phyloP scores from a whole-genome alignment of 306 rosid genomes.

The Geum urbanum region DNA sequence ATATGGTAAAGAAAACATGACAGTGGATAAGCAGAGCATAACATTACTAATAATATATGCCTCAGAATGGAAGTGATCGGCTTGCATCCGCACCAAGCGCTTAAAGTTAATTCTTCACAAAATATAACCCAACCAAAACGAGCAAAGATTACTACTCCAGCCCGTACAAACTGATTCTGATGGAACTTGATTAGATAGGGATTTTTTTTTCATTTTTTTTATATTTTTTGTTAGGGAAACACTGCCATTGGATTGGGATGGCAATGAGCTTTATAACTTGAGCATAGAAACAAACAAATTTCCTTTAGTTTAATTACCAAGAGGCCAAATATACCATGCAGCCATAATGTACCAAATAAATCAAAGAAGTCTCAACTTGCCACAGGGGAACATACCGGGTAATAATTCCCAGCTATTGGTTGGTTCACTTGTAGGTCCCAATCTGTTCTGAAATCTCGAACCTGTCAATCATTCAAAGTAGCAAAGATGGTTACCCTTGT shows the following conservation, averaged over 20 bases:
- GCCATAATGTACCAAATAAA: neutral
- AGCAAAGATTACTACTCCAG: neutral
- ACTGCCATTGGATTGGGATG: too few relatives aligned
- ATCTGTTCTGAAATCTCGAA: slow-evolving; percentile 34
- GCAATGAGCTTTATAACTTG: neutral
- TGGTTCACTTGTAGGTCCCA: slow-evolving; percentile 36
- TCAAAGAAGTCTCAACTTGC: slow-evolving; percentile 8
- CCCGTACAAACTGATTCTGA: neutral
- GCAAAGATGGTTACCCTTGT: neutral
- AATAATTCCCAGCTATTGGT: slow-evolving; percentile 37
- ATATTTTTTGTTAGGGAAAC: too few relatives aligned
- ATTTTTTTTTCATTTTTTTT: too few relatives aligned
- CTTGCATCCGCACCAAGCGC: neutral
- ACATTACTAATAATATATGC: neutral
- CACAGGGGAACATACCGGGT: slow-evolving; percentile 25
- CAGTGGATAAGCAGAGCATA: neutral
- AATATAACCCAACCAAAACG: neutral
- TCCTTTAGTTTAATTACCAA: neutral
- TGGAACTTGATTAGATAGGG: neutral
- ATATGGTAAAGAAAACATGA: neutral
- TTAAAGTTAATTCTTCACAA: neutral
- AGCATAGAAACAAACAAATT: neutral
- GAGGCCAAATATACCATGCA: neutral
- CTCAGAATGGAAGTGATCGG: neutral
- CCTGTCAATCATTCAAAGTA: slow-evolving; percentile 25